Conservation (phyloP, 768 basidiomycete genomes). For the Suillus luteus region DNA sequence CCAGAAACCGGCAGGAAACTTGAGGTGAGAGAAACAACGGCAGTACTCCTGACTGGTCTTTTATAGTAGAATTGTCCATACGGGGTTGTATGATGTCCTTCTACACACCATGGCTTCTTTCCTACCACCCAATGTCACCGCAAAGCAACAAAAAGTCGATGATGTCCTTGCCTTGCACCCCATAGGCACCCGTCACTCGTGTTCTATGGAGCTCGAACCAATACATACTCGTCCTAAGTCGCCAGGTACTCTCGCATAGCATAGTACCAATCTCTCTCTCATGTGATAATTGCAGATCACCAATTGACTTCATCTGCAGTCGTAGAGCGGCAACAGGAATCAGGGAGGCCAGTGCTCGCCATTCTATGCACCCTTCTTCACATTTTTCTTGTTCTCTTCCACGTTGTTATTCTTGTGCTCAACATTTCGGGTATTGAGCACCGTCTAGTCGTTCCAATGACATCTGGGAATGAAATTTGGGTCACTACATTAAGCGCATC, state of each 20-base stretch:
- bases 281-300: neutral
- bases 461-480: neutral
- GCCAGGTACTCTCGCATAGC: neutral
- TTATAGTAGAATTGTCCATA: neutral
- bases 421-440: constrained; percentile 7
- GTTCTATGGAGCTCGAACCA: neutral
- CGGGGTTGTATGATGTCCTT: neutral
- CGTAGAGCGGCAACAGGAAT: neutral
- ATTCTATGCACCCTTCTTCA: constrained; percentile 4
- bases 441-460: constrained; percentile 5
- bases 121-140: neutral
- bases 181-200: neutral
- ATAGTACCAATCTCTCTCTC: neutral
- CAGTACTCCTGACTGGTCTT: neutral
- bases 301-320: no score
- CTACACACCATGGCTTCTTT: neutral
- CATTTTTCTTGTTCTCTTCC: neutral
- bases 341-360: neutral
- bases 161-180: neutral
- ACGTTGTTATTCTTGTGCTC: constrained; percentile 7
- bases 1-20: neutral
- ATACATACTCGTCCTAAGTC: neutral
- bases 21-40: neutral
- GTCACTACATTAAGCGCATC: constrained; percentile 4
- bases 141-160: neutral